phyloP scores from a whole-genome alignment of 768 basidiomycete species.

The Boletus rufocinnamomeus region DNA sequence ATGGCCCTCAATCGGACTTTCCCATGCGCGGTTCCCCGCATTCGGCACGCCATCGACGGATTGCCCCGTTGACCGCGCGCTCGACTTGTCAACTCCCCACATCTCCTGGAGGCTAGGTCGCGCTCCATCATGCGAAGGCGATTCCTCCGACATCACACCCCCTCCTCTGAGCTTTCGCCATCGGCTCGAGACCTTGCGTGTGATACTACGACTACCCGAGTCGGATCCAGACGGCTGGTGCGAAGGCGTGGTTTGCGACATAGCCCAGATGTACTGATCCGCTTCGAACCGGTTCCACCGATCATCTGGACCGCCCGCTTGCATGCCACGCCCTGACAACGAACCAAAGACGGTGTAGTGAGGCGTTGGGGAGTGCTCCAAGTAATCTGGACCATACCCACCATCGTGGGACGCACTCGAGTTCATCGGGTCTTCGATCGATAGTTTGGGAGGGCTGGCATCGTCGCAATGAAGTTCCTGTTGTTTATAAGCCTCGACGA shows the following conservation, averaged over 20 bases:
- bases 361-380: constrained; percentile 35
- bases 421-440: constrained; percentile 30
- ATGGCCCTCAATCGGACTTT: constrained; percentile 15
- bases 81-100: constrained; percentile 13
- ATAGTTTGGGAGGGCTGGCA: constrained; percentile 19
- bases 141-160: constrained; percentile 24
- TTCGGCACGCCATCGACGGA: constrained; percentile 23
- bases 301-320: constrained; percentile 47
- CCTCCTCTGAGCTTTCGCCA: constrained; percentile 32
- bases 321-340: constrained; percentile 45
- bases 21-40: constrained; percentile 7
- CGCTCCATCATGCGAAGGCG: constrained; percentile 20
- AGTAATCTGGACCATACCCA: constrained; percentile 18
- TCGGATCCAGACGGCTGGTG: constrained; percentile 16
- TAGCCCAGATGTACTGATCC: background rate
- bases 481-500: constrained; percentile 51
- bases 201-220: constrained; percentile 26
- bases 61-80: constrained; percentile 8
- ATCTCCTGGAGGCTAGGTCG: constrained; percentile 40
- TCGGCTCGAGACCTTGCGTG: constrained; percentile 39
- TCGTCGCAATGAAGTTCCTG: constrained; percentile 35
- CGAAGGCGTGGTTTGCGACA: background rate
- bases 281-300: constrained; percentile 13
- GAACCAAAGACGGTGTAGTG: constrained; percentile 61
- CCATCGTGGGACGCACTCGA: constrained; percentile 9